Conservation (phyloP, 176 grass and related monocot species). For the Carex myosuroides region DNA sequence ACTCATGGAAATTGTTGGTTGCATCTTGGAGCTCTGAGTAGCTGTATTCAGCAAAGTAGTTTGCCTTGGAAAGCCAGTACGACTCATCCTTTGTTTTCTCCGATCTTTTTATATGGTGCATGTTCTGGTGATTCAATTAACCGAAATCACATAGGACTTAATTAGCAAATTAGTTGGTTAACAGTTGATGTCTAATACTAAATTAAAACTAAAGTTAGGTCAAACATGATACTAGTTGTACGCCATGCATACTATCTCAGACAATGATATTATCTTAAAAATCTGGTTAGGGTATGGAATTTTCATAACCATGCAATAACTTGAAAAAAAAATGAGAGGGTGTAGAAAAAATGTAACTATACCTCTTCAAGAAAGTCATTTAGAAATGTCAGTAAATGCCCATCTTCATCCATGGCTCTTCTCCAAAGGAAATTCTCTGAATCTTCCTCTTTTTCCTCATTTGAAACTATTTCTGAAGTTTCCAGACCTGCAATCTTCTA, state of each 20-base stretch:
- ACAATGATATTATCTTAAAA: too few species aligned
- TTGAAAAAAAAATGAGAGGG: too few species aligned
- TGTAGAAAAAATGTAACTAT: neutral
- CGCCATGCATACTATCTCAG: too few species aligned
- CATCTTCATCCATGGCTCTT: neutral
- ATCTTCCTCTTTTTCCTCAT: neutral
- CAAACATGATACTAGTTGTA: too few species aligned
- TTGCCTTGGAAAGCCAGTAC: neutral
- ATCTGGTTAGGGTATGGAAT: too few species aligned
- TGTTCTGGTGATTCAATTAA: neutral
- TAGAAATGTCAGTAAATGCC: neutral
- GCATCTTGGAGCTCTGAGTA: slow-evolving; percentile 14
- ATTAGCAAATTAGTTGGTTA: neutral
- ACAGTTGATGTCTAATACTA: too few species aligned
- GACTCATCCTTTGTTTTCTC: neutral
- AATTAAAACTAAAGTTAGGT: neutral
- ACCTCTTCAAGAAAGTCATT: neutral
- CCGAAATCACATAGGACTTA: neutral
- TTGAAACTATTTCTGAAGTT: neutral
- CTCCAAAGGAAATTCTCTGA: neutral
- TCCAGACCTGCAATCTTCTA: slow-evolving; percentile 21
- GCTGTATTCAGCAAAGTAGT: slow-evolving; percentile 1
- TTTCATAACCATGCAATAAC: too few species aligned
- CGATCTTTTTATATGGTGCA: neutral
- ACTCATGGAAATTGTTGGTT: slow-evolving; percentile 17